These are phyloP conservation scores for Lachancea lanzarotensis DNA, from an alignment of 805 yeast species.

Conservation along the genomic window DNA sequence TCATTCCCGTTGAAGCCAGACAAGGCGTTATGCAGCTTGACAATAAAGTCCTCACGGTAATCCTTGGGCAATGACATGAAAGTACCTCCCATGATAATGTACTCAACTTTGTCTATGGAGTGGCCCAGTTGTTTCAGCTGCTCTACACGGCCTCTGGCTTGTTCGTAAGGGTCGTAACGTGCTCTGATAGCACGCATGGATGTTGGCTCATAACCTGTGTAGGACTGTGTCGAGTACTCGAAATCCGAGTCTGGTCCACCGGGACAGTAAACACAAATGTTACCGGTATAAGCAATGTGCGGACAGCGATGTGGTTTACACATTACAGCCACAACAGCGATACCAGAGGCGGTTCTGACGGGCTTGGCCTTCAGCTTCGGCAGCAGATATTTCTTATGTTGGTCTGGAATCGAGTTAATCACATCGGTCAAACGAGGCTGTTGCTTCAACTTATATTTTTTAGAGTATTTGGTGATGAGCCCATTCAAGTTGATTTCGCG, in stretches of 20 bases:
- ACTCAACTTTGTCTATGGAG: conserved; percentile 94
- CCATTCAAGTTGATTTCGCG: conserved; percentile 76
- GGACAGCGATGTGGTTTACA: conserved; percentile 99
- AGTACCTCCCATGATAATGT: conserved; percentile 98
- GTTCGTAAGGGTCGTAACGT: conserved; percentile 96
- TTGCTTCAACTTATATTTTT: conserved; percentile 82
- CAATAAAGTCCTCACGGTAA: conserved; percentile 83
- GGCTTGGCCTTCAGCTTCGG: conserved; percentile 98
- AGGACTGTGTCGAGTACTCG: conserved; percentile 95
- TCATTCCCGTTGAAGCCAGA: conserved; percentile 86
- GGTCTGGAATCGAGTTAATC: conserved; percentile 92
- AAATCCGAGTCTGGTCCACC: conserved; percentile 99
- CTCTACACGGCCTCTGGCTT: conserved; percentile 95
- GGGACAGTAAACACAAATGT: conserved; percentile 97
- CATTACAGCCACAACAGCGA: conserved; percentile 99
- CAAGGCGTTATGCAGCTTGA: conserved; percentile 87
- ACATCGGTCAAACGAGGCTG: conserved; percentile 95
- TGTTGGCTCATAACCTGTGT: conserved; percentile 98
- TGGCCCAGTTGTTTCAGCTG: conserved; percentile 94
- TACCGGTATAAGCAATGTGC: conserved; percentile 97
- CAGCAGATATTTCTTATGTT: conserved; percentile 79
- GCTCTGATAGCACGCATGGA: conserved; percentile 99
- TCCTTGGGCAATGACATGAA: conserved; percentile 91
- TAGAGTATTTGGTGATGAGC: conserved; percentile 73
- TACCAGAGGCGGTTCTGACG: conserved; percentile 96